Base-by-base conservation (phyloP, 495 filamentous ascomycete genomes). In the Daldinia childiae region DNA sequence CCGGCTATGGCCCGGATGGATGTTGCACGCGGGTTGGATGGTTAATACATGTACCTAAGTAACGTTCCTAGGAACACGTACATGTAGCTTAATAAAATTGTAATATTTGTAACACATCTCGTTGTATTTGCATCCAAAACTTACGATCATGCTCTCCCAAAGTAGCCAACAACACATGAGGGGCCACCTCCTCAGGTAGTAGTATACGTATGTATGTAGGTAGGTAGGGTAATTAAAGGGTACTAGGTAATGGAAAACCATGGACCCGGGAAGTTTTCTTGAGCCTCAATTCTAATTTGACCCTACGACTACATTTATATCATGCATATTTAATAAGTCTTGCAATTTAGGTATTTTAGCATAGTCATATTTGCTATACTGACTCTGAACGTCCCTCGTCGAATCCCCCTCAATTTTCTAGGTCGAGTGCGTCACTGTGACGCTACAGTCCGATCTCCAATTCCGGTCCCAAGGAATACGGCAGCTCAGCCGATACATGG, bases 201-300 rank as follows among this genome's bases (percentile, higher is more conserved):
- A 48, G 43, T 19, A 48, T 24, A 24, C 43, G 17, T 48, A 48
- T 0, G 43, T 12, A 48, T 19, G 24, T 24, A 24, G 19, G 17
- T 48, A 48, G 0, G 43, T 12, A 48, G 19, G 50, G 50, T 52
- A 51, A 51, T 51, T 51, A 51, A 51, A 26, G 4, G 45, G 19
- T 21, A 48, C n/a, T 48, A 48, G 21, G 24, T 48, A 48, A 34
- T 19, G 26, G 34, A 32, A 62, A 64, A 34, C 67, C 67, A 70
- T 55, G 55, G 55, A 56, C 48, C 39, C 48, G 60, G 67, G 43
- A 59, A 45, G 26, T 36, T 11, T 3, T 45, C 58, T 65, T 73
- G 62, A 73, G 71, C 71, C 71, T 73, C 71, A 69, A 69, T 66
- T 27, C 61, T 65, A 62, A 57, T 57, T 57, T 57, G 54, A 62